These are phyloP conservation scores for Cicer arietinum DNA, from an alignment of 306 rosid genomes.

Conservation along the genomic window DNA sequence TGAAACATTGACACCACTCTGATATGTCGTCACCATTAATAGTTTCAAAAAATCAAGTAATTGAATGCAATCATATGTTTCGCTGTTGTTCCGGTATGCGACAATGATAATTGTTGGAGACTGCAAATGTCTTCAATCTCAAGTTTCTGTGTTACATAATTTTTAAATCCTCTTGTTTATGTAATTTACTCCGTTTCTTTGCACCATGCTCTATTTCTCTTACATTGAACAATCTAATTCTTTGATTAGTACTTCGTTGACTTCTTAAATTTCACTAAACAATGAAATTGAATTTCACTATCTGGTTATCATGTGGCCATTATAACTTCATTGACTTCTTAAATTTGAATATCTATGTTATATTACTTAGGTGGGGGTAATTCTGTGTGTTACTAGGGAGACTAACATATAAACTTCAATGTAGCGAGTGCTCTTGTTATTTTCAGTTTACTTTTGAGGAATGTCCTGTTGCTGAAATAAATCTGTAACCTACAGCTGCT, in stretches of 20 bases:
- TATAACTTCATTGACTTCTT: not conserved
- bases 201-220: not conserved
- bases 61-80: no score
- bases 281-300: not conserved
- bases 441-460: slow-evolving; percentile 6
- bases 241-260: not conserved
- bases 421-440: not conserved
- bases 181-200: not conserved
- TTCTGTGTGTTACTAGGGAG: not conserved
- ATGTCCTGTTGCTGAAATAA: slow-evolving; percentile 40
- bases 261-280: no score
- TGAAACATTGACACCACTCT: no score
- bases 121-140: no score
- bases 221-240: slow-evolving; percentile 14
- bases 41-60: no score
- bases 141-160: no score
- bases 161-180: not conserved
- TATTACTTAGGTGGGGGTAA: slow-evolving; percentile 1
- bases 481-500: slow-evolving; percentile 62
- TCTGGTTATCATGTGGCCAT: not conserved
- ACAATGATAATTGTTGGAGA: no score
- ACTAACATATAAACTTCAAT: slow-evolving; percentile 14
- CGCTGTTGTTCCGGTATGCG: no score
- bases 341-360: slow-evolving; percentile 29
- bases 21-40: no score